phyloP scores from a whole-genome alignment of 306 rosid species.

The Neltuma alba region DNA sequence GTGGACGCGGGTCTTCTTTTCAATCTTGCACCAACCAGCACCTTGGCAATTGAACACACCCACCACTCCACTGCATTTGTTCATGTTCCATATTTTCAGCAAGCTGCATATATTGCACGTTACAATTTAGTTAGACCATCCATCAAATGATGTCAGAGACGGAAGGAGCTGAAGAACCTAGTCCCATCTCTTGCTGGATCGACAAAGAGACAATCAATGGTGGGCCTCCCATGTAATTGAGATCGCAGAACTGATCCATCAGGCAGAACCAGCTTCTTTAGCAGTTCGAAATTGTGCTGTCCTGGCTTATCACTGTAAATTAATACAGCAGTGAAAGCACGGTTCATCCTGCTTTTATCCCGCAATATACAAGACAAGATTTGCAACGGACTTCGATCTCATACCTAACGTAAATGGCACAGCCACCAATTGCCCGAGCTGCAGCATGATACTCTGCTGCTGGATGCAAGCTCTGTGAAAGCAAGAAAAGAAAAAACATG shows the following conservation, averaged over 20 bases:
- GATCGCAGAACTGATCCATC: slow-evolving; percentile 95
- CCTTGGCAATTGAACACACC: slow-evolving; percentile 98
- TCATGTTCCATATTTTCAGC: slow-evolving; percentile 94
- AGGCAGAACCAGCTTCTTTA: slow-evolving; percentile 86
- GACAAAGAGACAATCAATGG: slow-evolving; percentile 73
- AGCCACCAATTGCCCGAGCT: slow-evolving; percentile 91
- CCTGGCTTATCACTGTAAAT: slow-evolving; percentile 83
- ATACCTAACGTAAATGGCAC: slow-evolving; percentile 93
- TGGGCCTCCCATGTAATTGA: slow-evolving; percentile 86
- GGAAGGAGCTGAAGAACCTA: slow-evolving; percentile 50
- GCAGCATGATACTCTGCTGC: slow-evolving; percentile 94
- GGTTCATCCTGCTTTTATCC: neutral
- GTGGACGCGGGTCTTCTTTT: slow-evolving; percentile 80
- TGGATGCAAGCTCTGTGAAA: slow-evolving; percentile 76
- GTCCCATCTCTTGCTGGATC: slow-evolving; percentile 94
- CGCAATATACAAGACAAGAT: neutral
- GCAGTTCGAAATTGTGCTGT: slow-evolving; percentile 81
- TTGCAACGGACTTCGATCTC: neutral
- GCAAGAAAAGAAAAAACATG: neutral
- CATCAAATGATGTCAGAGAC: neutral
- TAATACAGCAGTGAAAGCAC: slow-evolving; percentile 2
- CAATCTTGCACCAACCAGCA: slow-evolving; percentile 92
- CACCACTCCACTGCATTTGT: slow-evolving; percentile 86
- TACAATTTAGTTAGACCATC: neutral
- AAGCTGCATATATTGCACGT: slow-evolving; percentile 42